Percentiles rank a stretch among this genome's conserved stretches.
phyloP scores from a whole-genome alignment of 78 protist species.

The Cavenderia fasciculata region DNA sequence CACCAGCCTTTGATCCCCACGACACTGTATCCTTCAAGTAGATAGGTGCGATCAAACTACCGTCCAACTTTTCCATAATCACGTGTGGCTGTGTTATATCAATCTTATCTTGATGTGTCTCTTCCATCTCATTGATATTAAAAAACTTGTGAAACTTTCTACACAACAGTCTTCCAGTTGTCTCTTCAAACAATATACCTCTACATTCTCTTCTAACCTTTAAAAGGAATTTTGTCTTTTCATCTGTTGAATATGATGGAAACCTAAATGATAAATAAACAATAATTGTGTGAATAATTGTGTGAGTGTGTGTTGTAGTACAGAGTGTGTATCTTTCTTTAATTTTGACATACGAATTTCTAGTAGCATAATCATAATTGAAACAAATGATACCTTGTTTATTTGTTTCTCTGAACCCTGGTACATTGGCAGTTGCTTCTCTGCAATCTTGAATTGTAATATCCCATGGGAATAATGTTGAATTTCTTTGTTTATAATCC shows the following conservation, averaged over 20 bases:
- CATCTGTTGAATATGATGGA: constrained; percentile 19
- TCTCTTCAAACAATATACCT: constrained; percentile 31
- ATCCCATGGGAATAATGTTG: constrained; percentile 21
- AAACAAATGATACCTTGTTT: constrained; percentile 31
- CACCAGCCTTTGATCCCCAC: constrained; percentile 68
- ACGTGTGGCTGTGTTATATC: constrained; percentile 13
- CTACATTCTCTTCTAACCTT: constrained; percentile 73
- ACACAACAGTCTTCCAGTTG: constrained; percentile 18
- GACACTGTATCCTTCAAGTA: background rate
- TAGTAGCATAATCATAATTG: constrained; percentile 35
- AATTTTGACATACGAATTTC: too few relatives aligned
- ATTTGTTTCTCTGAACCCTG: constrained; percentile 38
- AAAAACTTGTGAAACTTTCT: constrained; percentile 68
- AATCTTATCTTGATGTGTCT: constrained; percentile 43
- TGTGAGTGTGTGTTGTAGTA: too few relatives aligned
- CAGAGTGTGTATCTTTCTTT: too few relatives aligned
- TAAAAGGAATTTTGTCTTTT: constrained; percentile 15
- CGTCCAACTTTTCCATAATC: constrained; percentile 59
- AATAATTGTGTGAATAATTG: too few relatives aligned
- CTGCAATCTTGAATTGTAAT: constrained; percentile 69
- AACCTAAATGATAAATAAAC: constrained; percentile 45
- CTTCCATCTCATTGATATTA: constrained; percentile 52
- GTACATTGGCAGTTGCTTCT: constrained; percentile 33
- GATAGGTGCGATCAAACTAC: constrained; percentile 57
- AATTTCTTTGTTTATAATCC: constrained; percentile 11